phyloP scores from a whole-genome alignment of 2,329 filamentous ascomycete genomes.

The Aspergillus pseudoterreus region DNA sequence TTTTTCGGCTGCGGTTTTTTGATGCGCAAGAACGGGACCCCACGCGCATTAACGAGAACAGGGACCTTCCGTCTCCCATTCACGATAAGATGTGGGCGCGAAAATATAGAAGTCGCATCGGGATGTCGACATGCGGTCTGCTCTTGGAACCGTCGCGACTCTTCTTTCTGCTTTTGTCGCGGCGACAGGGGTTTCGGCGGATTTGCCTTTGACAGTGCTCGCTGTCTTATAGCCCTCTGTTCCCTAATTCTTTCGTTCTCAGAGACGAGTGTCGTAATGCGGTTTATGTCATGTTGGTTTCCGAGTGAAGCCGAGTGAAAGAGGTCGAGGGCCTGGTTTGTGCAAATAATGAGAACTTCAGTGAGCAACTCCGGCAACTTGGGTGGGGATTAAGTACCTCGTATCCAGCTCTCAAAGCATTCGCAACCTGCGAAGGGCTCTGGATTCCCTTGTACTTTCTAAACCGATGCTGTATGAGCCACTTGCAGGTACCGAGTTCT shows the following conservation, averaged over 20 bases:
- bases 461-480: constrained; percentile 35
- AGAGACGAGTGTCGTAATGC: constrained; percentile 25
- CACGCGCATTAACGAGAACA: constrained; percentile 39
- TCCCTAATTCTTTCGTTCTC: constrained; percentile 20
- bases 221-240: constrained; percentile 19
- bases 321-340: constrained; percentile 35
- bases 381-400: constrained; percentile 25
- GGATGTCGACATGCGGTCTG: constrained; percentile 30
- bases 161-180: constrained; percentile 20
- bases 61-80: constrained; percentile 39
- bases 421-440: constrained; percentile 36
- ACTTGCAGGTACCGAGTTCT: constrained; percentile 22
- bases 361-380: neutral
- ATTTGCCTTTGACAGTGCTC: constrained; percentile 10
- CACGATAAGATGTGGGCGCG: constrained; percentile 31
- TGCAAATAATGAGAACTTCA: constrained; percentile 5
- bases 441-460: constrained; percentile 34
- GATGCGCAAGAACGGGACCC: constrained; percentile 42
- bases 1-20: constrained; percentile 43
- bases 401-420: constrained; percentile 41
- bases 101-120: constrained; percentile 30
- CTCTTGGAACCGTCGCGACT: constrained; percentile 23
- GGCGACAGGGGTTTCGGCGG: constrained; percentile 21
- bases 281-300: constrained; percentile 19
- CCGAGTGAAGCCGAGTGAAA: constrained; percentile 31